These are phyloP conservation scores for Theobroma cacao DNA, from an alignment of 345 rosid species.

Conservation along the genomic window DNA sequence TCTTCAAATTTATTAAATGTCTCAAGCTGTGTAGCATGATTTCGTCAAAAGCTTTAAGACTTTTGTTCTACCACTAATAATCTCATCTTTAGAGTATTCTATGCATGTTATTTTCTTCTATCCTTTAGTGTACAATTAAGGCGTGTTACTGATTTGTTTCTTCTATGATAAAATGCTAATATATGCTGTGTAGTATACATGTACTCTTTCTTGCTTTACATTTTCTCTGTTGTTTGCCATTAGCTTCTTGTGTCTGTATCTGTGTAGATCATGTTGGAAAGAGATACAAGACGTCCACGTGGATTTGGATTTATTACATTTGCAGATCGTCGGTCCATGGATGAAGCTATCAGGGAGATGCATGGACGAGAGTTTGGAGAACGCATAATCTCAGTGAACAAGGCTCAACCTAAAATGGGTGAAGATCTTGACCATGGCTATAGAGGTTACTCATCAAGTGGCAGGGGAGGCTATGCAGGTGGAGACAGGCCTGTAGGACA, in stretches of 20 bases:
- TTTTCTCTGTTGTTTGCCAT: slow-evolving; percentile 25
- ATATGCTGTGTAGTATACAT: not conserved
- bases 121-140: not conserved
- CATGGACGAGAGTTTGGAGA: slow-evolving; percentile 92
- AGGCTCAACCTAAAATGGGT: slow-evolving; percentile 89
- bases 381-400: slow-evolving; percentile 88
- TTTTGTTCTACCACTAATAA: not conserved
- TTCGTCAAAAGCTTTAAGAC: not conserved
- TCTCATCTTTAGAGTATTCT: not conserved
- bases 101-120: not conserved
- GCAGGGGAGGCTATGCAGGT: slow-evolving; percentile 64
- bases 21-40: not conserved
- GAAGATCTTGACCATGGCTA: slow-evolving; percentile 76
- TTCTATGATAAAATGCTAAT: not conserved
- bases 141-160: not conserved
- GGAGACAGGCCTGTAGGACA: slow-evolving; percentile 74
- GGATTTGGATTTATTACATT: slow-evolving; percentile 97
- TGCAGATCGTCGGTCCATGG: slow-evolving; percentile 93
- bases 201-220: slow-evolving; percentile 19
- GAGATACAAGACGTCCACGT: slow-evolving; percentile 91
- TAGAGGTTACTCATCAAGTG: slow-evolving; percentile 66
- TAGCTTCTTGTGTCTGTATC: slow-evolving; percentile 38
- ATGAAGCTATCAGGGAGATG: slow-evolving; percentile 95
- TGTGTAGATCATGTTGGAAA: slow-evolving; percentile 90
- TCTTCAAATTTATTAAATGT: not conserved